Evolutionary conservation across 768 basidiomycete species (phyloP).

Genomic region (Boletellus emodensis): DNA sequence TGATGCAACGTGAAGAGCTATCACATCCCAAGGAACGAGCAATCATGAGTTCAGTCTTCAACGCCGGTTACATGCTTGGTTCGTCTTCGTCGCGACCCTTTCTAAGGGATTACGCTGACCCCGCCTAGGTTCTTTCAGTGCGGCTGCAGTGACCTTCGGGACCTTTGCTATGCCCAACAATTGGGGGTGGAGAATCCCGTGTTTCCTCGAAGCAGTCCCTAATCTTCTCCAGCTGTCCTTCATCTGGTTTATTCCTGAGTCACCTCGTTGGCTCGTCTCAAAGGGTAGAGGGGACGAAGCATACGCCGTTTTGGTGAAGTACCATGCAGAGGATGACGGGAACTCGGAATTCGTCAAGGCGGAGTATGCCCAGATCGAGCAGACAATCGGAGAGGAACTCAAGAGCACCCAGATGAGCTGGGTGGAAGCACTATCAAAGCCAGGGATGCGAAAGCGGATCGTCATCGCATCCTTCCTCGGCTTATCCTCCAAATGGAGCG

Average conservation of each 20-base stretch:
- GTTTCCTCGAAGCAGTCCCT: constrained; percentile 52
- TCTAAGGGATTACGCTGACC: neutral
- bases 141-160: constrained; percentile 54
- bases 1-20: neutral
- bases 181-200: constrained; percentile 65
- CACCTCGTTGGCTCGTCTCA: constrained; percentile 60
- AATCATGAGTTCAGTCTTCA: neutral
- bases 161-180: constrained; percentile 56
- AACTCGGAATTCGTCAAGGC: constrained; percentile 53
- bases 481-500: constrained; percentile 9
- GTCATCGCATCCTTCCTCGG: constrained; percentile 7
- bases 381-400: constrained; percentile 39
- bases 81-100: neutral
- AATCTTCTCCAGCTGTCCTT: constrained; percentile 50
- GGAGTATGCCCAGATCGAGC: constrained; percentile 54
- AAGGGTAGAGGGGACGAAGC: constrained; percentile 51
- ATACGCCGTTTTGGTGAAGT: constrained; percentile 44
- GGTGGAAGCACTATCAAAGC: neutral
- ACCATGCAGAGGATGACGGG: constrained; percentile 56
- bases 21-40: constrained; percentile 15
- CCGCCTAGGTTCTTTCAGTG: constrained; percentile 16
- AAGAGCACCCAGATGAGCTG: neutral
- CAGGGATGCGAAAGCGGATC: constrained; percentile 18
- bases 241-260: constrained; percentile 57
- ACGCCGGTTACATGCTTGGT: too few relatives aligned